Percentiles rank a stretch among this genome's conserved stretches.
Evolutionary conservation across 2,329 filamentous ascomycete genomes (phyloP).

Genomic region (Penicillium janthinellum): DNA sequence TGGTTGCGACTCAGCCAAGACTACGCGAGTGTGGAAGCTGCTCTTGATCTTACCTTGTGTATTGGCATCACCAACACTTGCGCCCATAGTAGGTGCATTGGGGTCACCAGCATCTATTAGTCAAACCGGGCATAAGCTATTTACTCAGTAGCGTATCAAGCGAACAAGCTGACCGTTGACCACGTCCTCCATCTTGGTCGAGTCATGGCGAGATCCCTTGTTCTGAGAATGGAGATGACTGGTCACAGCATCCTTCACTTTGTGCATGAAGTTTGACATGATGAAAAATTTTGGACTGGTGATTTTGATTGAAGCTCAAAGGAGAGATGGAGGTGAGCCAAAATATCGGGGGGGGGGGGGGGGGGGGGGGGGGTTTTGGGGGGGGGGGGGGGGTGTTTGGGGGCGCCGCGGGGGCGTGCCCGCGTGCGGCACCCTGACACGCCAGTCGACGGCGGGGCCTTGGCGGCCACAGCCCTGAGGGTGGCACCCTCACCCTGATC

Average conservation of each 20-base stretch:
- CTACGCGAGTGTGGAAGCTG: neutral
- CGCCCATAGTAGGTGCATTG: too few relatives aligned
- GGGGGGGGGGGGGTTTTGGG: too few relatives aligned
- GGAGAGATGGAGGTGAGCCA: neutral
- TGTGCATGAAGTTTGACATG: slow-evolving; percentile 52
- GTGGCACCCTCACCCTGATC: too few relatives aligned
- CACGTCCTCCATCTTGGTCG: slow-evolving; percentile 29
- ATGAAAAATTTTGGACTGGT: slow-evolving; percentile 15
- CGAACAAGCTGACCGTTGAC: slow-evolving; percentile 13
- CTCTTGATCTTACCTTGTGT: slow-evolving; percentile 1
- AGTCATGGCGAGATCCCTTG: slow-evolving; percentile 34
- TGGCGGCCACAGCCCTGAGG: too few relatives aligned
- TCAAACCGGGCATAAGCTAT: neutral
- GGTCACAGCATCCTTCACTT: slow-evolving; percentile 50
- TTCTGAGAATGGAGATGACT: slow-evolving; percentile 31
- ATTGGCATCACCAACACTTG: neutral
- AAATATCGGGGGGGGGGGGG: neutral
- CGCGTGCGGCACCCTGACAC: too few relatives aligned
- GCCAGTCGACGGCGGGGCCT: too few relatives aligned
- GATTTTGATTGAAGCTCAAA: neutral
- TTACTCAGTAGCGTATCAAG: neutral
- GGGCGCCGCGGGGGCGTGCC: too few relatives aligned
- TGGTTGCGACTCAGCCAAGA: neutral
- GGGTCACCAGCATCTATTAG: slow-evolving; percentile 5
- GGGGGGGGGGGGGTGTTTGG: too few relatives aligned